Base-by-base conservation (phyloP, 805 yeast genomes). In the Kuraishia cidri region DNA sequence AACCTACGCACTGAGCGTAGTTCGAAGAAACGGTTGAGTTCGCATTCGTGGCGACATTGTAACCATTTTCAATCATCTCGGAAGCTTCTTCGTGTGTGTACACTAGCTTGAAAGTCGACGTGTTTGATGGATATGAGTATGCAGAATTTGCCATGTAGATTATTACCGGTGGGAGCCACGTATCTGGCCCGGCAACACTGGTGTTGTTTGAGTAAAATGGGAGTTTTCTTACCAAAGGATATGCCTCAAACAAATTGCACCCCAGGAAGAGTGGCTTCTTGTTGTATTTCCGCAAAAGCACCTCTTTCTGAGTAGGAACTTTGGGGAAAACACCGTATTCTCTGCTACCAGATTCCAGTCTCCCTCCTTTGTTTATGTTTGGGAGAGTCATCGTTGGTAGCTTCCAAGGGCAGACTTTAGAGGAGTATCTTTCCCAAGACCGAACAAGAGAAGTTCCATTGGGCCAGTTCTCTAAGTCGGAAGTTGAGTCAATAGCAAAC, bases 371-470 rank as follows among this genome's bases (percentile, higher is more conserved):
- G 17, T n/a, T 17, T 25, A 25, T 25, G 15, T 25, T 17, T n/a
- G 27, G 13, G 13, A 17, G 5, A 16, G 19, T 12, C 27, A 14
- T 4, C 34, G 21, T 1, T 43, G 39, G n/a, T n/a, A n/a, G n/a
- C n/a, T n/a, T 13, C 37, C 24, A 29, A 18, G 10, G 27, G 20
- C 13, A n/a, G 19, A 27, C 26, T 13, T 15, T 12, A 5, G 17
- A 13, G 17, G 30, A 14, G 27, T 44, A 61, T 30, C 70, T 43
- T 11, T 48, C 37, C n/a, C n/a, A n/a, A n/a, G n/a, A n/a, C n/a
- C n/a, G n/a, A n/a, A n/a, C n/a, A 28, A 77, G 48, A 12, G 70
- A 62, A 1, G 75, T 67, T 1, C 83, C 84, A 48, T 75, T 75
- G 5, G 84, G 81, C 50, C 53, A 75, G 34, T 76, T 76, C 8